Evolutionary conservation across 306 rosid species (phyloP), one percentile per base, ranked within the genome.

Genomic region (Rosa chinensis): DNA sequence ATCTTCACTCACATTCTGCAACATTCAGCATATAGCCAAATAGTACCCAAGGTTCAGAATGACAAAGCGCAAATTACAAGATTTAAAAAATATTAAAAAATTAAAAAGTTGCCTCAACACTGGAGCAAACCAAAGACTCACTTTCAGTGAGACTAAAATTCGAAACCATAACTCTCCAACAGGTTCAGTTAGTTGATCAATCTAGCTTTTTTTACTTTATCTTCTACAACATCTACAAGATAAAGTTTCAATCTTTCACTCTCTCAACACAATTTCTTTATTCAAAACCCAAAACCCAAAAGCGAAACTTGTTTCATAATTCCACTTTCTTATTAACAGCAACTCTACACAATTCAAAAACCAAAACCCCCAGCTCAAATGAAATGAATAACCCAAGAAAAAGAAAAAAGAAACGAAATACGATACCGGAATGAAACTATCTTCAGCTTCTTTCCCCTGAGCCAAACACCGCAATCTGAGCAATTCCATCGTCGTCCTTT

Each of bases 1-100:
- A 75, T 92, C 98, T 77, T 85, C 89, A 49, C 83, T 80, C 72
- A 81, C 81, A 79, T 91, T 90, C 99, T 95, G 98, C 89, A 81
- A 82, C 12, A 67, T 1, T 59, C 64, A 52, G 39, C 76, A 48
- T 47, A 28, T 11, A 72, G 70, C 62, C 76, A 48, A 56, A 28
- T 11, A 72, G 70, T 69, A 45, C 13, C 64, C 75, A 64, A 52
- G 25, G 42, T 72, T 75, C 28, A 70, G 56, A 71, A 53, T 49
- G 49, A 77, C 78, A 76, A 1, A 63, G 77, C 2, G 3, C 21
- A 73, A 7, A 58, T 44, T 44, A 44, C 69, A 74, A 23, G 14
- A 42, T 7, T 14, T 43, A 2, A 23, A 2, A 5, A 64, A 35
- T 5, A 28, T 5, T 11, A 59, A 58, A 52, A 5, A 17, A 55